Percentiles rank a stretch among this genome's conserved stretches.
phyloP scores from a whole-genome alignment of 768 basidiomycete genomes.

The Mycena chlorophos region DNA sequence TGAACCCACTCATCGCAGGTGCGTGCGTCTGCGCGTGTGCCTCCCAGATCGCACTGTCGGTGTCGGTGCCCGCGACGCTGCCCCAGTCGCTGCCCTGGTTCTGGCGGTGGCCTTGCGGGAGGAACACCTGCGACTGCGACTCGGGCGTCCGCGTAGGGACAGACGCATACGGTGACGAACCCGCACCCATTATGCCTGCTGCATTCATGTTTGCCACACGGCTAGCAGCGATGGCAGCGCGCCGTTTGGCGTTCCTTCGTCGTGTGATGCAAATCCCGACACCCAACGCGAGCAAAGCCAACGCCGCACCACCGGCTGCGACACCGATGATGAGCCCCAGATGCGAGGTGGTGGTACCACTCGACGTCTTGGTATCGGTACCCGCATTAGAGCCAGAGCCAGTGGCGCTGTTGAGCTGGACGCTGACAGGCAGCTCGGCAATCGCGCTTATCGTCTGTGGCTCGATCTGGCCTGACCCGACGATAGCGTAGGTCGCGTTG shows the following conservation, averaged over 20 bases:
- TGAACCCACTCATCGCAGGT: no score
- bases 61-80: neutral
- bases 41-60: no score
- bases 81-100: no score
- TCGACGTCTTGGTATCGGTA: constrained; percentile 1
- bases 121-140: no score
- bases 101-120: no score
- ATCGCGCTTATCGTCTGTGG: constrained; percentile 46
- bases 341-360: constrained; percentile 4
- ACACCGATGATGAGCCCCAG: constrained; percentile 9
- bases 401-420: neutral
- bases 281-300: constrained; percentile 5
- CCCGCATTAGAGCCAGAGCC: constrained; percentile 11
- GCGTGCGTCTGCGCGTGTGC: no score
- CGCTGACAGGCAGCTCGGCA: constrained; percentile 3
- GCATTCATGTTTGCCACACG: no score
- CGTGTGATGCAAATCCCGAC: constrained; percentile 14
- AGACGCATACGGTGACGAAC: no score
- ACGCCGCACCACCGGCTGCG: constrained; percentile 14
- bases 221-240: neutral
- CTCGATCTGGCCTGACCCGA: constrained; percentile 68
- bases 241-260: neutral
- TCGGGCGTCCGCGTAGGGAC: no score
- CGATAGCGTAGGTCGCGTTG: constrained; percentile 62
- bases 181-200: no score